Evolutionary conservation across 768 basidiomycete species (phyloP).

Genomic region (Amanita pseudoporphyria): DNA sequence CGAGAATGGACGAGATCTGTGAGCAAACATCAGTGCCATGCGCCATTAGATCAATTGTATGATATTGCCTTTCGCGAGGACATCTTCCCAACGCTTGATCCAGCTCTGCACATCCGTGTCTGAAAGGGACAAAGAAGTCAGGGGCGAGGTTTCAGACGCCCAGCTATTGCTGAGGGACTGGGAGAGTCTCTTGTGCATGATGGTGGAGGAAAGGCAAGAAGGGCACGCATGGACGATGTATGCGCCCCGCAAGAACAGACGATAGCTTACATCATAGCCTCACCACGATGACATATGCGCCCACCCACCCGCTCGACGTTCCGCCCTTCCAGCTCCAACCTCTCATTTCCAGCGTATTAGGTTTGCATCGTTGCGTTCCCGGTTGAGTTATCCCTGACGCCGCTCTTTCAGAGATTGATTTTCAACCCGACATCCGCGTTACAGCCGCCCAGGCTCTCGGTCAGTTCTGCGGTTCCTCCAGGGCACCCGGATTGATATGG

Average conservation of each 20-base stretch:
- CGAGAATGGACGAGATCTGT: conserved; percentile 64
- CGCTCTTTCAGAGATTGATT: not conserved
- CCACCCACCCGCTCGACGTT: not conserved
- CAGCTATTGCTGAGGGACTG: conserved; percentile 27
- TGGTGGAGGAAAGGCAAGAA: conserved; percentile 8
- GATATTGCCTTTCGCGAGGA: conserved; percentile 40
- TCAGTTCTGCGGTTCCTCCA: not conserved
- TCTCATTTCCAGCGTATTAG: not conserved
- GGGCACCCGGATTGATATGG: not conserved
- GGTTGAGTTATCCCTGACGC: not conserved
- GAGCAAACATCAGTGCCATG: not conserved
- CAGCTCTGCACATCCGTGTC: conserved; percentile 33
- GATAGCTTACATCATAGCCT: not conserved
- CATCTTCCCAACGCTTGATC: conserved; percentile 46
- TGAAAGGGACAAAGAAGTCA: conserved; percentile 16
- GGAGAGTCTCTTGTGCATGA: conserved; percentile 29
- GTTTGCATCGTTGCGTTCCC: not conserved
- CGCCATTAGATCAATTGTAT: no score
- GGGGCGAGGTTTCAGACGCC: conserved; percentile 16
- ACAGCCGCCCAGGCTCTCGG: not conserved
- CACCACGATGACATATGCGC: not conserved
- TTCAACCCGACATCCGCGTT: not conserved
- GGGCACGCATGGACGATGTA: not conserved
- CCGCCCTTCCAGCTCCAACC: not conserved
- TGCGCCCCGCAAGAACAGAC: no score